Evolutionary conservation across 1,139 yeast species (phyloP).

Genomic region (Williopsis jadinii): DNA sequence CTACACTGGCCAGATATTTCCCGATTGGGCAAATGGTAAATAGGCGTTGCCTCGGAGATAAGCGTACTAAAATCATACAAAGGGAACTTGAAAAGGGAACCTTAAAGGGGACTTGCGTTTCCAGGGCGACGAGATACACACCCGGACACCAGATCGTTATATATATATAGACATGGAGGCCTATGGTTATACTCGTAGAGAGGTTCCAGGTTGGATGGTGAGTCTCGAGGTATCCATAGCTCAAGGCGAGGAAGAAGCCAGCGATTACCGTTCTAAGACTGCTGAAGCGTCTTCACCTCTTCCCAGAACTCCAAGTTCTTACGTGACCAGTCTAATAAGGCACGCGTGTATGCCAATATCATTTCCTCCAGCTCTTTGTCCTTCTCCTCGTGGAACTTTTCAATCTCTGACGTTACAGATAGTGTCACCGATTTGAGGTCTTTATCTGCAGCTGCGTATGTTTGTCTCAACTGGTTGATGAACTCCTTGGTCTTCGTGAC

Average conservation of each 20-base stretch:
- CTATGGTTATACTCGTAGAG: too few species aligned
- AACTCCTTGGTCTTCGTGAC: constrained; percentile 45
- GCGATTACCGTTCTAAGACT: background rate
- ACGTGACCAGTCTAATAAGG: constrained; percentile 62
- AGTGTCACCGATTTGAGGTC: constrained; percentile 50
- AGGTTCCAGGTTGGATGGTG: too few species aligned
- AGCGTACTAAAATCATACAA: too few species aligned
- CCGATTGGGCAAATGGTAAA: background rate
- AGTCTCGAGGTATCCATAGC: too few species aligned
- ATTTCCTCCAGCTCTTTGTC: constrained; percentile 39
- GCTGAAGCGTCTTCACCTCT: constrained; percentile 41
- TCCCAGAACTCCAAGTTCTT: constrained; percentile 71
- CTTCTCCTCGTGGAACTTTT: constrained; percentile 24
- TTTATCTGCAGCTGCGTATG: constrained; percentile 48
- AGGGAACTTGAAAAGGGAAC: too few species aligned
- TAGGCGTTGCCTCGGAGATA: background rate
- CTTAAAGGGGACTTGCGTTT: too few species aligned
- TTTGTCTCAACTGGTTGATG: constrained; percentile 47
- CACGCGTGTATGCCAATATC: constrained; percentile 46
- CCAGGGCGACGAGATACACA: background rate
- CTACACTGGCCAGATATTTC: background rate
- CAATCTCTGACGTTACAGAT: constrained; percentile 38
- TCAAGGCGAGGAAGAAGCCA: background rate
- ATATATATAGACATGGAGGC: background rate
- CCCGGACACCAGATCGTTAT: background rate